Percentiles rank a stretch among this genome's conserved stretches.
phyloP scores from a whole-genome alignment of 257 asterid species.

The Marsdenia floribunda region DNA sequence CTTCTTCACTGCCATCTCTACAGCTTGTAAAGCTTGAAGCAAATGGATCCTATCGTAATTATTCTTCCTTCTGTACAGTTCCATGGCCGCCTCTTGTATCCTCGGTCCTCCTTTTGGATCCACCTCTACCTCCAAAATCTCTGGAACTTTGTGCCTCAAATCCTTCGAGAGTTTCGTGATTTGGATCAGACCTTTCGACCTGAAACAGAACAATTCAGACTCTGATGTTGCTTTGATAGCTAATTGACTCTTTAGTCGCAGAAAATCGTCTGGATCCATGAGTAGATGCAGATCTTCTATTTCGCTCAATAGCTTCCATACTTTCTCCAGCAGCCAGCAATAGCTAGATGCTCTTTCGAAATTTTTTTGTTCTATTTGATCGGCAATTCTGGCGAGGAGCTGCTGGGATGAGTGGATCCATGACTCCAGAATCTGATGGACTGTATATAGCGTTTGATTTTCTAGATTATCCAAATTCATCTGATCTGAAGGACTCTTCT shows the following conservation, averaged over 20 bases:
- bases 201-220: slow-evolving; percentile 68
- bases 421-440: slow-evolving; percentile 70
- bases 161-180: slow-evolving; percentile 65
- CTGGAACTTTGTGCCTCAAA: slow-evolving; percentile 74
- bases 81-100: slow-evolving; percentile 87
- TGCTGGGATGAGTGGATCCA: slow-evolving; percentile 57
- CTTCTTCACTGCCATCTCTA: slow-evolving; percentile 74
- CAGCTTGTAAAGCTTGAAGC: slow-evolving; percentile 85
- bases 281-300: slow-evolving; percentile 65
- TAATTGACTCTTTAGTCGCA: slow-evolving; percentile 64
- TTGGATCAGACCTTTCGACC: slow-evolving; percentile 54
- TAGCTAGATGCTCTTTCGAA: slow-evolving; percentile 43
- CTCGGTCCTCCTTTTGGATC: slow-evolving; percentile 93
- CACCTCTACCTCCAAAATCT: slow-evolving; percentile 67
- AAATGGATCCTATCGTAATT: slow-evolving; percentile 52
- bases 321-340: slow-evolving; percentile 67
- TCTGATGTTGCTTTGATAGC: slow-evolving; percentile 52
- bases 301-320: slow-evolving; percentile 49
- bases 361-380: slow-evolving; percentile 34
- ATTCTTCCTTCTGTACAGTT: slow-evolving; percentile 43
- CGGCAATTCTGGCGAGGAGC: slow-evolving; percentile 37
- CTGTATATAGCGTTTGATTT: slow-evolving; percentile 53
- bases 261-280: slow-evolving; percentile 87
- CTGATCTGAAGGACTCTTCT: slow-evolving; percentile 43
- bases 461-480: slow-evolving; percentile 41